phyloP scores from a whole-genome alignment of 768 basidiomycete genomes.

The Trametes gibbosa region DNA sequence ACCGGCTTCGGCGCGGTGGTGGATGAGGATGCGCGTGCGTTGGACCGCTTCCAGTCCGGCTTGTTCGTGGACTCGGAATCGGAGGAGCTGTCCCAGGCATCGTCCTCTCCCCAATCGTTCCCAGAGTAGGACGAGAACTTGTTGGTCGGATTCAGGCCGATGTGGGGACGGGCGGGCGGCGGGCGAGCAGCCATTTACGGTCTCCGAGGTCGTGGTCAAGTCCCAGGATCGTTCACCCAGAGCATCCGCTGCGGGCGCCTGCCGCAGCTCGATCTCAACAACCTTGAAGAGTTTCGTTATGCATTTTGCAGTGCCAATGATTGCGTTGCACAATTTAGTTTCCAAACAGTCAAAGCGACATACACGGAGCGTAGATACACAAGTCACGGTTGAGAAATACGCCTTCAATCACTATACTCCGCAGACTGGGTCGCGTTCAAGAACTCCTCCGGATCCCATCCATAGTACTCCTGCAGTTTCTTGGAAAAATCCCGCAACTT shows the following conservation, averaged over 20 bases:
- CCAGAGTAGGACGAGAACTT: conserved; percentile 43
- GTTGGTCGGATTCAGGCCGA: conserved; percentile 52
- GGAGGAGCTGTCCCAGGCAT: conserved; percentile 82
- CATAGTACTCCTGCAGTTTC: conserved; percentile 60
- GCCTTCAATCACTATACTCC: background rate
- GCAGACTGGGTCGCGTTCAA: conserved; percentile 13
- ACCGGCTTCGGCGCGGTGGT: conserved; percentile 53
- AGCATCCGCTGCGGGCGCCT: background rate
- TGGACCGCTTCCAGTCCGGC: conserved; percentile 23
- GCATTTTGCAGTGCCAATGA: background rate
- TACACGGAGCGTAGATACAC: background rate
- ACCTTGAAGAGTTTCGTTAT: background rate
- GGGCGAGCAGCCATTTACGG: conserved; percentile 50
- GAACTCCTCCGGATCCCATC: conserved; percentile 56
- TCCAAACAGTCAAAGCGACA: background rate
- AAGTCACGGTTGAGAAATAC: background rate
- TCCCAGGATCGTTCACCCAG: background rate
- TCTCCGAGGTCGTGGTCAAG: conserved; percentile 3
- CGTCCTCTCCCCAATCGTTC: conserved; percentile 78
- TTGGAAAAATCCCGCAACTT: conserved; percentile 54
- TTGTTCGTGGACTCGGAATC: conserved; percentile 69
- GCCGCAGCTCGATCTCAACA: background rate
- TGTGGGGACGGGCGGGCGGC: conserved; percentile 72
- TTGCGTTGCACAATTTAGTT: background rate
- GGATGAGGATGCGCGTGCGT: conserved; percentile 27